Conservation (phyloP, 148 eudicot genomes). For the Mesembryanthemum crystallinum region DNA sequence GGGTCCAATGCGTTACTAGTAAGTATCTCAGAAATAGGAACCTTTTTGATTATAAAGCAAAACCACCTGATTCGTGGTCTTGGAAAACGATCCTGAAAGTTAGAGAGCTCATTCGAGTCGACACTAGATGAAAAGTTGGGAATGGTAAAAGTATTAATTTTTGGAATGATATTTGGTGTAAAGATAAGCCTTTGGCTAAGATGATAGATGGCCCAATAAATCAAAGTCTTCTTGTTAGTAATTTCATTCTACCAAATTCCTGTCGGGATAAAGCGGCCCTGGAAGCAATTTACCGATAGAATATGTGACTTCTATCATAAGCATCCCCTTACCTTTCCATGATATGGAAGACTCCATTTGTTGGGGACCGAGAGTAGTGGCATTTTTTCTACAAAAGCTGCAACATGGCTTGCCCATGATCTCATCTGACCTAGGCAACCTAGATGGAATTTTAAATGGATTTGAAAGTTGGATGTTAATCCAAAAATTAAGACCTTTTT, state of each 20-base stretch:
- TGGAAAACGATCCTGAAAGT: neutral
- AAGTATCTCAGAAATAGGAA: neutral
- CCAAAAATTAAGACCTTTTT: neutral
- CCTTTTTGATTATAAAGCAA: neutral
- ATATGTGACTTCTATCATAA: too few relatives aligned
- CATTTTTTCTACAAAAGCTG: neutral
- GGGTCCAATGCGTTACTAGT: neutral
- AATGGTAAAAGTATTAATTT: neutral
- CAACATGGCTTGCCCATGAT: neutral
- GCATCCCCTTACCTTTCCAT: too few relatives aligned
- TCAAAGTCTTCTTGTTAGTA: too few relatives aligned
- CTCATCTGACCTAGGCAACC: too few relatives aligned
- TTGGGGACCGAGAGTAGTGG: neutral
- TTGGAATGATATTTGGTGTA: neutral
- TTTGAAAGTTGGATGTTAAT: neutral
- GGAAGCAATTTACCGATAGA: too few relatives aligned
- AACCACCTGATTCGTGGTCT: neutral
- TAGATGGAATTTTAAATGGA: neutral
- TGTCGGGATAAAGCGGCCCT: too few relatives aligned
- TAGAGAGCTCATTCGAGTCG: neutral
- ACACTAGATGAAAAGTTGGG: neutral
- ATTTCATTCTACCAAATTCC: too few relatives aligned
- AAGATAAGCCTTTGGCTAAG: too few relatives aligned
- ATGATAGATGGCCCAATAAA: too few relatives aligned
- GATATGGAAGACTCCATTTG: too few relatives aligned